phyloP scores from a whole-genome alignment of 768 basidiomycete genomes.

The Boletus reticulatus region DNA sequence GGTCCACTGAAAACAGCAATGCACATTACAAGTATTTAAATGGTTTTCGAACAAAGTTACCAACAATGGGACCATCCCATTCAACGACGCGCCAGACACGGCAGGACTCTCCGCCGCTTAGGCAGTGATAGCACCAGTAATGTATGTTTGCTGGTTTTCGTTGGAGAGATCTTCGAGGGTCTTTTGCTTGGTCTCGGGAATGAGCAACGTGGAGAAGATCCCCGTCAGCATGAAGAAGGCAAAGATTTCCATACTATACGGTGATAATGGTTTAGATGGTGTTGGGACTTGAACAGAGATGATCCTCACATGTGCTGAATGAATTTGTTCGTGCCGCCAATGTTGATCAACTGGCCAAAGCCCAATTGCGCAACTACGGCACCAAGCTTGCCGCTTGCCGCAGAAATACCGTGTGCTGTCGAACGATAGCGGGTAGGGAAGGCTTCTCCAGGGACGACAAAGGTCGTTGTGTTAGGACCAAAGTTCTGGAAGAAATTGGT shows the following conservation, averaged over 20 bases:
- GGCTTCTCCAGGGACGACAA: slow-evolving; percentile 76
- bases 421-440: slow-evolving; percentile 91
- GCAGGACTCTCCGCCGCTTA: slow-evolving; percentile 1
- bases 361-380: slow-evolving; percentile 81
- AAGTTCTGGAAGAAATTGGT: slow-evolving; percentile 92
- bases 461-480: slow-evolving; percentile 79
- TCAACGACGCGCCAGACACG: not conserved
- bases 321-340: slow-evolving; percentile 60
- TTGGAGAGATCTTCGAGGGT: slow-evolving; percentile 72
- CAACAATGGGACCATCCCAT: not conserved
- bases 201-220: slow-evolving; percentile 72
- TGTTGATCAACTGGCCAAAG: slow-evolving; percentile 65
- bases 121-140: slow-evolving; percentile 26
- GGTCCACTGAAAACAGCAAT: not conserved
- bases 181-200: slow-evolving; percentile 74
- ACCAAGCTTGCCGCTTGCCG: slow-evolving; percentile 80
- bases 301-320: slow-evolving; percentile 64
- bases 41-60: not conserved
- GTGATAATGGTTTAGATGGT: not conserved
- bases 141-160: slow-evolving; percentile 64
- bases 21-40: slow-evolving; percentile 8
- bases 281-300: not conserved
- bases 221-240: slow-evolving; percentile 88
- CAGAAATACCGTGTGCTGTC: slow-evolving; percentile 81
- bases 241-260: slow-evolving; percentile 66